Percentiles rank a stretch among this genome's conserved stretches.
phyloP scores from a whole-genome alignment of 2,329 filamentous ascomycete genomes.

The Cercospora berteroae region DNA sequence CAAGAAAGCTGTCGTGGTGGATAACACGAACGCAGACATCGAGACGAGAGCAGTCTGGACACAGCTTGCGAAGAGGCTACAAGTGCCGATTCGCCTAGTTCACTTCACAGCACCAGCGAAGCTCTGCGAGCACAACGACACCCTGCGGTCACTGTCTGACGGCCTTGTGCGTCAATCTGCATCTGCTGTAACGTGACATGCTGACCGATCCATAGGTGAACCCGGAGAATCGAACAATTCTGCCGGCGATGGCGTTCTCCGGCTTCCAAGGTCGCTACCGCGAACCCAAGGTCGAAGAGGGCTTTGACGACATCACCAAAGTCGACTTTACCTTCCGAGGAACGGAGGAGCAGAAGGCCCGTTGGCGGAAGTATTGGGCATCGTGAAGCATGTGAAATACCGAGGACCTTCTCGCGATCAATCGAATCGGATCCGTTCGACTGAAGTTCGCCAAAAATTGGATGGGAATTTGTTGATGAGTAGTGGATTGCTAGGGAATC shows the following conservation, averaged over 20 bases:
- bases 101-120: constrained; percentile 72
- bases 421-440: constrained; percentile 1
- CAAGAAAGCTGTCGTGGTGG: constrained; percentile 67
- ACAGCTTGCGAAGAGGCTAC: constrained; percentile 65
- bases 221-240: constrained; percentile 70
- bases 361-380: constrained; percentile 79
- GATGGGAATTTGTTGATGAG: not conserved
- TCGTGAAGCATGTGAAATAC: constrained; percentile 23
- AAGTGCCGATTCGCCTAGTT: constrained; percentile 77
- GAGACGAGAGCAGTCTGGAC: constrained; percentile 79
- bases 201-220: constrained; percentile 59
- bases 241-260: constrained; percentile 79
- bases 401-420: not conserved
- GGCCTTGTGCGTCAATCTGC: constrained; percentile 30
- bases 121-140: constrained; percentile 82
- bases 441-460: not conserved
- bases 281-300: constrained; percentile 70
- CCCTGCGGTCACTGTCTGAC: constrained; percentile 66
- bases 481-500: not conserved
- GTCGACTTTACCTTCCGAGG: constrained; percentile 66
- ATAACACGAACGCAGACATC: constrained; percentile 90
- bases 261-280: constrained; percentile 71
- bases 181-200: constrained; percentile 14
- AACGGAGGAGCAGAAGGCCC: constrained; percentile 61
- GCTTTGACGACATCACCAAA: constrained; percentile 75